phyloP scores from a whole-genome alignment of 805 yeast genomes.

The Wickerhamomyces ciferrii region DNA sequence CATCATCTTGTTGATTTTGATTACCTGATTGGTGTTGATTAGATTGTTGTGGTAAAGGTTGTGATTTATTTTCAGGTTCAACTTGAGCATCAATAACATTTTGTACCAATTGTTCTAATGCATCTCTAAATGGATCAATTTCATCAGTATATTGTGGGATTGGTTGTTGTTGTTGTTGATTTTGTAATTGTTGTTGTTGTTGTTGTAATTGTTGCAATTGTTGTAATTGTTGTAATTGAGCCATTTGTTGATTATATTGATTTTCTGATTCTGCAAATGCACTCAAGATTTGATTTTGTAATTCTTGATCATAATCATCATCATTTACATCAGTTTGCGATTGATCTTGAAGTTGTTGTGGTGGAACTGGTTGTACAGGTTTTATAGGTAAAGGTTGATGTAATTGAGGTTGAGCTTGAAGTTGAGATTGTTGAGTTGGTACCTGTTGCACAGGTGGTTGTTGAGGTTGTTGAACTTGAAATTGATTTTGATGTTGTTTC shows the following conservation, averaged over 20 bases:
- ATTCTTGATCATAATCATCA: neutral
- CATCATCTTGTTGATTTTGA: conserved; percentile 28
- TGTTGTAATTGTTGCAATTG: neutral
- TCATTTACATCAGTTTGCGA: neutral
- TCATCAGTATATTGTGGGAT: neutral
- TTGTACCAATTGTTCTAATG: conserved; percentile 50
- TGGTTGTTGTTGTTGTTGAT: conserved; percentile 4
- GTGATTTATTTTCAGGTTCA: conserved; percentile 7
- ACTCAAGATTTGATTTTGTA: neutral
- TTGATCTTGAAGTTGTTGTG: neutral
- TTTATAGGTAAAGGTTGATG: neutral
- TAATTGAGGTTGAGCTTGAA: neutral
- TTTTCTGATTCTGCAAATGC: neutral
- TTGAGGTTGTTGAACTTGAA: neutral
- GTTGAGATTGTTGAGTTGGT: neutral
- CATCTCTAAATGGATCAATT: conserved; percentile 40
- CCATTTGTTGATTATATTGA: neutral
- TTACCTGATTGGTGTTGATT: neutral
- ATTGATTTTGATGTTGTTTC: neutral
- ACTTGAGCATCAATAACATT: conserved; percentile 40
- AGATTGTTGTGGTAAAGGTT: neutral
- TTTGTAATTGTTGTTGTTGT: conserved; percentile 5
- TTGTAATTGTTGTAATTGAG: neutral
- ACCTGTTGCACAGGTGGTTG: neutral
- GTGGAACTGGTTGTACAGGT: neutral